Evolutionary conservation across 768 basidiomycete species (phyloP), one percentile per base, ranked within the genome.

Genomic region (Cyclocybe cylindracea): DNA sequence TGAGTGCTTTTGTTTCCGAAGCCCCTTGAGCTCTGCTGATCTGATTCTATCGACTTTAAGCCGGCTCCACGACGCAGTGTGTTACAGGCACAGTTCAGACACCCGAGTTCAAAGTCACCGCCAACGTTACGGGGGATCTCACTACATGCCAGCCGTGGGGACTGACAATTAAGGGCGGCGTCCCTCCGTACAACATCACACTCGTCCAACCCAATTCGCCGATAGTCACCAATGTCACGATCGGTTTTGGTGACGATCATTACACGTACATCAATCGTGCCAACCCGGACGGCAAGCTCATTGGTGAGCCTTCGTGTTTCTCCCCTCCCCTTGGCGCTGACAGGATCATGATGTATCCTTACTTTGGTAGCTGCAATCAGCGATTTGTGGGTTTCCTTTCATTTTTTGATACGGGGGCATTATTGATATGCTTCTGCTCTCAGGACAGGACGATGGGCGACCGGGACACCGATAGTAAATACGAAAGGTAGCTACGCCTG

Each of bases 71-170:
- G 11, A 71, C 69, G 37, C 57, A 70, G 59, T 69, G 72, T 54
- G 48, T 70, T 56, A 50, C 67, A 46, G 34, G 61, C 39, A 42
- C 61, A 31, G 44, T 54, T 7, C 55, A 55, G 5, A 36, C 58
- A 3, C 58, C 64, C 3, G 46, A 66, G 13, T 72, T 76, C 46
- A 71, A 63, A 0, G 63, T 78, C 14, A 52, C 63, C 5, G 51
- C 76, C 7, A 78, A 78, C 58, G 64, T 73, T 42, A 76, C 78
- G 0, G 58, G 55, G 7, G 59, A 56, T 7, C 48, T 79, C 2
- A 51, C 64, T 37, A 77, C 78, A 10, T 82, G 79, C 56, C 58
- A 76, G 34, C 74, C 75, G 2, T 79, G 79, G 78, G 73, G 76
- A 3, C 51, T 79, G 3, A 68, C 63, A 2, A 68, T 81, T 41